phyloP scores from a whole-genome alignment of 1,139 yeast genomes.

The Hyphopichia burtonii region DNA sequence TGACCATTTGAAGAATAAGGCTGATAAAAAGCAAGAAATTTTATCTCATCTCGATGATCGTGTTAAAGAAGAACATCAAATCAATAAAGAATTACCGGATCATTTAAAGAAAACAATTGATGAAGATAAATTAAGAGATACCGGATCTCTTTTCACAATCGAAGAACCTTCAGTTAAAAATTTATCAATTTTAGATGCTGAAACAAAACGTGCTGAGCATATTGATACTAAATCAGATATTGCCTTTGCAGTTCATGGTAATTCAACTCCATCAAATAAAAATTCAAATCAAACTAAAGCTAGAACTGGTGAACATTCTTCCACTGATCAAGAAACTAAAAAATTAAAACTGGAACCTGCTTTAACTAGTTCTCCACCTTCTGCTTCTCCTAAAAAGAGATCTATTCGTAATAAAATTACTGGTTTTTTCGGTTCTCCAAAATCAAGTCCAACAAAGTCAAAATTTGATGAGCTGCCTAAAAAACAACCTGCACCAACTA shows the following conservation, averaged over 20 bases:
- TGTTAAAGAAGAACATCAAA: conserved; percentile 43
- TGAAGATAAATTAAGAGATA: conserved; percentile 41
- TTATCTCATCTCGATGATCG: conserved; percentile 29
- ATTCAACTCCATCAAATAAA: conserved; percentile 4
- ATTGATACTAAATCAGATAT: not conserved
- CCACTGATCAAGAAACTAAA: not conserved
- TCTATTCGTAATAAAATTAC: conserved; percentile 1
- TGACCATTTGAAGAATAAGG: conserved; percentile 28
- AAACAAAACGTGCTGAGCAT: conserved; percentile 2
- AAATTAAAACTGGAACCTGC: not conserved
- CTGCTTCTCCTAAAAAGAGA: not conserved
- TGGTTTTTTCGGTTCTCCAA: conserved; percentile 3
- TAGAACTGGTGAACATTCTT: not conserved
- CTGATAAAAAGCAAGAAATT: conserved; percentile 33
- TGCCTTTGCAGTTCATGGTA: not conserved
- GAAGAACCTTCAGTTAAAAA: conserved; percentile 9
- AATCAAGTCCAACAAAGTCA: not conserved
- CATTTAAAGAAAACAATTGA: conserved; percentile 46
- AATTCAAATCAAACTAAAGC: conserved; percentile 2
- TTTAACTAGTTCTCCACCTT: not conserved
- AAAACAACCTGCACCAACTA: not conserved
- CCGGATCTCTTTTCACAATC: conserved; percentile 39
- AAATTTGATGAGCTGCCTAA: conserved; percentile 3
- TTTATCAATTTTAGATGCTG: conserved; percentile 1
- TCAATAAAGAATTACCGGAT: conserved; percentile 52